Conservation (phyloP, 2,329 filamentous ascomycete genomes). For the Venturia effusa region DNA sequence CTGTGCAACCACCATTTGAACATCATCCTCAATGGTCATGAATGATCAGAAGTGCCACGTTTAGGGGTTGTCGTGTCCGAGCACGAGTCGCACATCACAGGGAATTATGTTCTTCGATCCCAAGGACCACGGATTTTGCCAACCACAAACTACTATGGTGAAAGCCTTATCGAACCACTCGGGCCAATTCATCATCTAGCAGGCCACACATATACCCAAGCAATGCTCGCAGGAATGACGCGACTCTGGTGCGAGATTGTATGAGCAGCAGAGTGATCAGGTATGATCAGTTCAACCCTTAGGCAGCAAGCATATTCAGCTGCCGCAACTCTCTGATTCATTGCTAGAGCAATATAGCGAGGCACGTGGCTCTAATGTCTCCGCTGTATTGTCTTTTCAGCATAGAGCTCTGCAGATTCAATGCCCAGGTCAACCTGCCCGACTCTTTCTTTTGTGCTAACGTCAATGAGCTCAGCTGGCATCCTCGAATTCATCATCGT, state of each 20-base stretch:
- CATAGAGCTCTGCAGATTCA: background rate
- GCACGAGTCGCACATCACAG: no score
- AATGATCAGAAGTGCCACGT: no score
- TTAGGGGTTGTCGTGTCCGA: no score
- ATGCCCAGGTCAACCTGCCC: background rate
- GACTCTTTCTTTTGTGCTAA: background rate
- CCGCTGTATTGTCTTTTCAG: background rate
- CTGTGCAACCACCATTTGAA: no score
- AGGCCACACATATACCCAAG: background rate
- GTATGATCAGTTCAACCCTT: background rate
- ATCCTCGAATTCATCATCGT: constrained; percentile 37
- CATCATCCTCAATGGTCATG: no score
- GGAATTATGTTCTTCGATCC: no score
- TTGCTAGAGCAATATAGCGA: background rate
- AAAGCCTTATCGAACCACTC: background rate
- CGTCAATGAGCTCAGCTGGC: constrained; percentile 12
- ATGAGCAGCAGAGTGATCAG: background rate
- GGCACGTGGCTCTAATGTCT: background rate
- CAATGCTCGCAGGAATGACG: background rate
- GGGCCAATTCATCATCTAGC: background rate
- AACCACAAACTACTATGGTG: background rate
- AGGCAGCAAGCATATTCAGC: background rate
- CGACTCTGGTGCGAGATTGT: background rate
- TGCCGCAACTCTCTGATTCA: background rate
- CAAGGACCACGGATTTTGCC: no score